Conservation (phyloP, 169 alveolate species). For the Cryptosporidium parvum region DNA sequence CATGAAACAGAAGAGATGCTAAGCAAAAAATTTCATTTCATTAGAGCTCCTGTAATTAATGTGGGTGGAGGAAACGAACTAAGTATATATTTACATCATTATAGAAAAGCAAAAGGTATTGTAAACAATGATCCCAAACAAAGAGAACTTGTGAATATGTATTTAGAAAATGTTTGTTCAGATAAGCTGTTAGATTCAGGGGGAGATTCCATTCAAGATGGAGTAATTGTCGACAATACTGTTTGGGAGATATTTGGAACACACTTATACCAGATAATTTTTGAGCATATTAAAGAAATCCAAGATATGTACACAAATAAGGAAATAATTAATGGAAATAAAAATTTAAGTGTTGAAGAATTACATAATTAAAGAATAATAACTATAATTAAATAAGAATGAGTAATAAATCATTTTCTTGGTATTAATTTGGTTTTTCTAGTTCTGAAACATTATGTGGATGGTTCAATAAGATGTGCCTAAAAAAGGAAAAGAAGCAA, state of each 20-base stretch:
- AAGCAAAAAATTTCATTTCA: neutral
- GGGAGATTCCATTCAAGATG: neutral
- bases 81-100: constrained; percentile 39
- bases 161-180: constrained; percentile 26
- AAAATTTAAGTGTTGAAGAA: neutral
- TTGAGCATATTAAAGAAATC: constrained; percentile 15
- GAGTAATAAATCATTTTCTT: neutral
- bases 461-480: constrained; percentile 20
- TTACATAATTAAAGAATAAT: neutral
- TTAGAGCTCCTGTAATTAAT: constrained; percentile 18
- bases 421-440: neutral
- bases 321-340: neutral
- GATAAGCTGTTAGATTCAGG: neutral
- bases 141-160: constrained; percentile 17
- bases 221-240: constrained; percentile 10
- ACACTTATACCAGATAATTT: constrained; percentile 31
- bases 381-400: no score
- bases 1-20: constrained; percentile 67
- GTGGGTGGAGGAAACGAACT: neutral
- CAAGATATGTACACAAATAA: neutral
- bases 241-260: constrained; percentile 60
- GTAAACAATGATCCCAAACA: constrained; percentile 64
- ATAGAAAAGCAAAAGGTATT: constrained; percentile 59
- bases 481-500: constrained; percentile 26
- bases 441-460: neutral